phyloP scores from a whole-genome alignment of 139 green algal genomes.

The Edaphochlamys debaryana region DNA sequence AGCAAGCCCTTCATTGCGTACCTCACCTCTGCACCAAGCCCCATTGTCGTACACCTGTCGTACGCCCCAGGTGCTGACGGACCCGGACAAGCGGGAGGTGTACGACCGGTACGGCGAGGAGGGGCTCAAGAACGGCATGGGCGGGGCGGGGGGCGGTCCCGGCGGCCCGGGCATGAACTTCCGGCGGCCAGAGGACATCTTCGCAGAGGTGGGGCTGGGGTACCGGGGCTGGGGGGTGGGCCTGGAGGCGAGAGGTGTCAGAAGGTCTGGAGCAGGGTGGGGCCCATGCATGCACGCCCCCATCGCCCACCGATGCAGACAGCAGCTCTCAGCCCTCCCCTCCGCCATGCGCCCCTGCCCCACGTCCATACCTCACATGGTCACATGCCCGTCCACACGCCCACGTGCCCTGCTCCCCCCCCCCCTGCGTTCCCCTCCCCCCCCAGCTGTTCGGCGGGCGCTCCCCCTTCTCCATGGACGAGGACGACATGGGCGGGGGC shows the following conservation, averaged over 20 bases:
- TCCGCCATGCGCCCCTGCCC: too few species aligned
- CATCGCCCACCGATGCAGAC: too few species aligned
- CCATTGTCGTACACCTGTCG: too few species aligned
- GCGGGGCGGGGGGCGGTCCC: constrained; percentile 30
- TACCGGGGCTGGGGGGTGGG: background rate
- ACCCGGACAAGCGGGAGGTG: constrained; percentile 84
- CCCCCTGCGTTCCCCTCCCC: background rate
- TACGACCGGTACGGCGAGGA: constrained; percentile 90
- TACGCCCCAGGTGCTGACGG: constrained; percentile 84
- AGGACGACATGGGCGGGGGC: constrained; percentile 44
- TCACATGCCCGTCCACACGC: too few species aligned
- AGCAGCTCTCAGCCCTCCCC: too few species aligned
- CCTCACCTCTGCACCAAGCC: too few species aligned
- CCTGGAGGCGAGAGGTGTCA: too few species aligned
- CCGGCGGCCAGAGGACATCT: constrained; percentile 79
- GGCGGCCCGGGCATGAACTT: constrained; percentile 60
- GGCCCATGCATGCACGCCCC: too few species aligned
- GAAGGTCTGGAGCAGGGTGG: too few species aligned
- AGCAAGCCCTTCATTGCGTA: too few species aligned
- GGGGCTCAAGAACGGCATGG: constrained; percentile 76
- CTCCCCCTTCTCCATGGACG: constrained; percentile 48
- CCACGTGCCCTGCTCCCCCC: too few species aligned
- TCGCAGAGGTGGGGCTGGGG: constrained; percentile 77
- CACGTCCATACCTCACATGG: too few species aligned
- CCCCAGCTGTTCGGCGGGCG: constrained; percentile 75